A percentile compares a stretch with the other conserved stretches of the same genome.
Conservation (phyloP, 139 green algal species). For the Chlamydomonas sp. region DNA sequence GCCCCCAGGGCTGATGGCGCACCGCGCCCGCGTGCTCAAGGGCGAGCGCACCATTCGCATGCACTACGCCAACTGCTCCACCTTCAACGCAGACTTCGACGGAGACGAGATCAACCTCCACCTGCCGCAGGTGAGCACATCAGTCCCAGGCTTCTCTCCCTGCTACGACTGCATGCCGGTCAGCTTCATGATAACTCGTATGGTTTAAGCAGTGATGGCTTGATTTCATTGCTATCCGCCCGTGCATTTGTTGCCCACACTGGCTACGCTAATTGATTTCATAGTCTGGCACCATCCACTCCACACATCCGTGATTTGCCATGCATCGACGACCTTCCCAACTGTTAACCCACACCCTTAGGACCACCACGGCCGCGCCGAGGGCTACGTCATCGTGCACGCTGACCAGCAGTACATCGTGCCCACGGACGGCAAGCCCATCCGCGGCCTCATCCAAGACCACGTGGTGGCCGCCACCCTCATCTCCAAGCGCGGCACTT, state of each 20-base stretch:
- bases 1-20: constrained; percentile 73
- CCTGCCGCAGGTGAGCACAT: constrained; percentile 84
- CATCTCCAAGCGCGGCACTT: constrained; percentile 89
- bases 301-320: no score
- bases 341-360: constrained; percentile 39
- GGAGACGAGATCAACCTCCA: constrained; percentile 99
- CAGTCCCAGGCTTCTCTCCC: no score
- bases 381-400: constrained; percentile 96
- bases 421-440: constrained; percentile 94
- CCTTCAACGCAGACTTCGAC: constrained; percentile 99
- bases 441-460: constrained; percentile 97
- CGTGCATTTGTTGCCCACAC: no score
- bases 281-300: no score
- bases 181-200: no score
- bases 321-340: no score
- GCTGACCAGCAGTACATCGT: constrained; percentile 96
- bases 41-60: constrained; percentile 97
- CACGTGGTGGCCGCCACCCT: constrained; percentile 88
- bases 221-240: no score
- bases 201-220: no score
- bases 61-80: constrained; percentile 99
- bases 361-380: constrained; percentile 88
- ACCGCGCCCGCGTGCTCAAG: constrained; percentile 74
- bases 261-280: no score
- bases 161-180: no score